Percentiles rank a stretch among this genome's conserved stretches.
Evolutionary conservation across 768 basidiomycete genomes (phyloP).

Genomic region (Saitozyma sp.): DNA sequence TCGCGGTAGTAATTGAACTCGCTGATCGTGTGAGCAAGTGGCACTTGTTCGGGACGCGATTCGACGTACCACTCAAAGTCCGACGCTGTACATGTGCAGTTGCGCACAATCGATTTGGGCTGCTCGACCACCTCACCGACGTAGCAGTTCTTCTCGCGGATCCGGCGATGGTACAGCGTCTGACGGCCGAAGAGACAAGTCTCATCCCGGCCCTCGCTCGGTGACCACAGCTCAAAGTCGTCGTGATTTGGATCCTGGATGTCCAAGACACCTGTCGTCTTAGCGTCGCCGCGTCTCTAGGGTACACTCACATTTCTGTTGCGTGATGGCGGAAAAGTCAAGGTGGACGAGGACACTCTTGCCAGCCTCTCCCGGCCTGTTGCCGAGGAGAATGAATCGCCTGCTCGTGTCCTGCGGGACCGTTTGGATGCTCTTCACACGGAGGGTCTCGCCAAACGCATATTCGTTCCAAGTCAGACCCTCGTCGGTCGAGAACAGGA

Average conservation of each 20-base stretch:
- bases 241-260: constrained; percentile 73
- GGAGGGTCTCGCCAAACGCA: constrained; percentile 72
- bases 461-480: constrained; percentile 87
- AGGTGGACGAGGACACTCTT: constrained; percentile 73
- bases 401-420: constrained; percentile 88
- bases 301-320: constrained; percentile 65
- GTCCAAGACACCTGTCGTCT: constrained; percentile 64
- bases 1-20: constrained; percentile 89
- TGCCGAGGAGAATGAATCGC: constrained; percentile 82
- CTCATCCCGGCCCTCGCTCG: constrained; percentile 83
- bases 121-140: constrained; percentile 70
- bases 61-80: constrained; percentile 91
- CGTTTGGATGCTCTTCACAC: constrained; percentile 76
- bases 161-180: constrained; percentile 87
- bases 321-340: constrained; percentile 80
- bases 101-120: constrained; percentile 61
- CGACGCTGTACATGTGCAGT: constrained; percentile 68
- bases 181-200: constrained; percentile 88
- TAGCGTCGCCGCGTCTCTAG: not conserved
- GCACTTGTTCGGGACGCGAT: not conserved
- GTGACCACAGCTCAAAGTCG: constrained; percentile 97
- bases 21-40: constrained; percentile 55
- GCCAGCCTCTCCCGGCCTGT: constrained; percentile 56
- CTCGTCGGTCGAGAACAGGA: constrained; percentile 87
- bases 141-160: constrained; percentile 74